Evolutionary conservation across 2,329 filamentous ascomycete genomes (phyloP), one percentile per base, ranked within the genome.

Genomic region (Apiospora pterosperma): DNA sequence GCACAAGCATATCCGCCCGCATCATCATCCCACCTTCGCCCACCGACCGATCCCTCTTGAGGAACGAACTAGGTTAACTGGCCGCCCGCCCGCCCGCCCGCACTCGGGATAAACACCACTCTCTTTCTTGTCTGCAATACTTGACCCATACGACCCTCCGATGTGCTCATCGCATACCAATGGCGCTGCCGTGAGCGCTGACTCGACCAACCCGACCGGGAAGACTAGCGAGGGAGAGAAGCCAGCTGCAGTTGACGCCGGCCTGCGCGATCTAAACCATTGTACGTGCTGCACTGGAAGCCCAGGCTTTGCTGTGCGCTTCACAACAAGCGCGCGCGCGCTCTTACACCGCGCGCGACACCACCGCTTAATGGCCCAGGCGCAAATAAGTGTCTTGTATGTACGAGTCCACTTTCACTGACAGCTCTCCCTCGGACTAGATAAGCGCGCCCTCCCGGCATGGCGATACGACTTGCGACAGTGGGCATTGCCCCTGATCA

Each of bases 391-490:
- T 28, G n/a, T 36, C 58, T 60, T 60, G n/a, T 36, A 16, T 23
- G 3, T 39, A 28, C 34, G 12, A 38, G 58, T 28, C 58, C 38
- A 61, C 39, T 34, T 39, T 63, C 52, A 36, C 61, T 63, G 28
- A 63, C 44, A 52, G 16, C 28, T 31, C 28, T 55, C 16, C 28
- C 48, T 55, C 4, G 25, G 48, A 34, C 41, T 39, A 97, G 93
- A 97, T 79, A 93, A 91, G 74, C 87, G 88, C 76, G 89, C 89
- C 70, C 88, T 99, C 65, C 94, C 96, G 63, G 78, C 79, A 85
- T 98, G 96, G 96, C 90, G 96, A 72, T 97, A 97, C 81, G 81
- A 83, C 67, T 80, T 97, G 70, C 92, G 96, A 76, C 90, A 97
- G 77, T 83, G 82, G 71, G 83, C 95, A 65, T 89, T 99, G 65